phyloP scores from a whole-genome alignment of 768 basidiomycete genomes.

The Psilocybe azurescens region DNA sequence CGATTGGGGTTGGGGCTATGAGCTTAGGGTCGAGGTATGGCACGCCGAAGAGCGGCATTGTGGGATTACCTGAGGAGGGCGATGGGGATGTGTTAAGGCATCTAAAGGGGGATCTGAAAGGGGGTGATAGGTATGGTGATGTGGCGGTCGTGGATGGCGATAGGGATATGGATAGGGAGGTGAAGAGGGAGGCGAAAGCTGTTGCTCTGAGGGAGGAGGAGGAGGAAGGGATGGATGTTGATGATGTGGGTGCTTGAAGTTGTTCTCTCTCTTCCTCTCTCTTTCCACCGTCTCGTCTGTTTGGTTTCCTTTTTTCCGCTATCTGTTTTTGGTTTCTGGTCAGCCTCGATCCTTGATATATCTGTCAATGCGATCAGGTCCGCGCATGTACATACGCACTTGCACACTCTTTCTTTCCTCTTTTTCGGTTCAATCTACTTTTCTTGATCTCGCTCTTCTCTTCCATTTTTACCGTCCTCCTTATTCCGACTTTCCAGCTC shows the following conservation, averaged over 20 bases:
- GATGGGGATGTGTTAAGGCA: conserved; percentile 4
- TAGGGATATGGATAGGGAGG: not conserved
- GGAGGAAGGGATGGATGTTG: conserved; percentile 22
- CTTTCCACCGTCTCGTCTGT: too few relatives aligned
- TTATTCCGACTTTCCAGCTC: too few relatives aligned
- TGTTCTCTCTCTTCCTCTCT: conserved; percentile 1
- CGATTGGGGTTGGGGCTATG: conserved; percentile 22
- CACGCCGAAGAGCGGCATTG: conserved; percentile 25
- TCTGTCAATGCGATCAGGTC: not conserved
- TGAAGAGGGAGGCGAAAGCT: conserved; percentile 7
- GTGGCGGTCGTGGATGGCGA: not conserved
- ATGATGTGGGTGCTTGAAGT: conserved; percentile 1
- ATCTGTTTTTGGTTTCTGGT: not conserved
- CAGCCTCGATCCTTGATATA: not conserved
- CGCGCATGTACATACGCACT: not conserved
- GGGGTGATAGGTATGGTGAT: not conserved
- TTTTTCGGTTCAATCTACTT: not conserved
- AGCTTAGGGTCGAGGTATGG: conserved; percentile 28
- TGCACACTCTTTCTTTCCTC: not conserved
- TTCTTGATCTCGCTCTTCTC: too few relatives aligned
- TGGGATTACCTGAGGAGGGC: conserved; percentile 27
- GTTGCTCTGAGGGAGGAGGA: conserved; percentile 9
- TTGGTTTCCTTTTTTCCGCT: not conserved
- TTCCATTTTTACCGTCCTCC: too few relatives aligned
- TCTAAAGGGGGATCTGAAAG: conserved; percentile 1